Base-by-base conservation (phyloP, 1,139 yeast species). In the Kodamaea alishanica region DNA sequence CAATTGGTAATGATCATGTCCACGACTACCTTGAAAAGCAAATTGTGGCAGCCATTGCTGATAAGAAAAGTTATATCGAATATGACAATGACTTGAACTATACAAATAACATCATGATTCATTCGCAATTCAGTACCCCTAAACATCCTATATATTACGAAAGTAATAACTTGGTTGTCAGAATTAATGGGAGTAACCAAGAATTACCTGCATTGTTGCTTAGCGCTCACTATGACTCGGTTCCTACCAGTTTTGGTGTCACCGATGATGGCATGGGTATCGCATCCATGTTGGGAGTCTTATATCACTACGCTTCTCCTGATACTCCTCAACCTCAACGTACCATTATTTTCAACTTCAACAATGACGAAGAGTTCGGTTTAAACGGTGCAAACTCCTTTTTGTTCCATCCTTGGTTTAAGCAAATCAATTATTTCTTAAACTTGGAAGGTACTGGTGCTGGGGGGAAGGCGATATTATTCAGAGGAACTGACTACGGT, bases 401-500 rank as follows among this genome's bases (percentile, higher is more conserved):
- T 54, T 65, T 85, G 42, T 57, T 68, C 28, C 96, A 89, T 56
- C 82, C 85, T 10, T 88, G 95, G 95, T 72, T 78, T 26, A 61
- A 73, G 35, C 62, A 74, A 10, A 79, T 84, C 3, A 70, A 70
- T 32, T 83, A 76, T 48, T 85, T 90, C 48, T 70, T 90, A 50
- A 90, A 90, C 55, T 67, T 90, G 47, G 97, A 90, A 67, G 97
- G 97, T n/a, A 87, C 96, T 0, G 97, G 97, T 3, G 86, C 95
- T 4, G 96, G 96, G 24, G 96, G 96, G 6, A 79, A 85, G 45
- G 90, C 96, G 0, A 73, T 86, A 28, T 65, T 90, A 33, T 88
- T 90, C 60, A 73, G 97, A 58, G 82, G 92, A 11, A 81, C 96
- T 0, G 96, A 90, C 55, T 75, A 74, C 47, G 85, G 84, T 0